phyloP scores from a whole-genome alignment of 441 rosid genomes.

The Bocquillonia castaneifolia region DNA sequence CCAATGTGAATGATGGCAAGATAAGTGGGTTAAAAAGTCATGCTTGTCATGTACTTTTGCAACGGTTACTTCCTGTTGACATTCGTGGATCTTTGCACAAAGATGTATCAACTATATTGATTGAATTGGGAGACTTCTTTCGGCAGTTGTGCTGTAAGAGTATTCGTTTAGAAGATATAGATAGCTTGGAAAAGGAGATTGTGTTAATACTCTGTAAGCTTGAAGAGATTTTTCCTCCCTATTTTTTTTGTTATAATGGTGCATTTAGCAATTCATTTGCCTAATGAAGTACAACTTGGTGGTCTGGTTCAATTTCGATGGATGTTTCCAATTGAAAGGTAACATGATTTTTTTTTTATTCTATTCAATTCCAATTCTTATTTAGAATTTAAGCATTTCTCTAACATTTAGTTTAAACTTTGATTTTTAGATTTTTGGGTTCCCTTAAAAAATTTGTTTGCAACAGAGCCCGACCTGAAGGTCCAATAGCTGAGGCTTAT shows the following conservation, averaged over 20 bases:
- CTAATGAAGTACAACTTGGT: background rate
- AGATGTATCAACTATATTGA: background rate
- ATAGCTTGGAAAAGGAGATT: background rate
- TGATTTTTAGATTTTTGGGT: background rate
- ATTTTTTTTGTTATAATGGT: conserved; percentile 9
- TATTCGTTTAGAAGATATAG: background rate
- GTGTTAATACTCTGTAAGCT: background rate
- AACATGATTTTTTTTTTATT: too few species aligned
- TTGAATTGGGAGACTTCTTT: background rate
- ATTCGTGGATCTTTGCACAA: background rate
- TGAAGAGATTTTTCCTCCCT: background rate
- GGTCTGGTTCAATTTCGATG: background rate
- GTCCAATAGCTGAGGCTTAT: background rate
- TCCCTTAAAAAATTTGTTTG: background rate
- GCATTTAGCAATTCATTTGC: conserved; percentile 4
- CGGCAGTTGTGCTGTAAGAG: too few species aligned
- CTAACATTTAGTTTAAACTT: background rate
- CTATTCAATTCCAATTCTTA: background rate
- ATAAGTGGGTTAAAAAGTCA: conserved; percentile 3
- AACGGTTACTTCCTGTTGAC: background rate
- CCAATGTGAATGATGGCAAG: background rate
- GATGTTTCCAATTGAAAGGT: conserved; percentile 15
- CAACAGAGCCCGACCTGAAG: background rate
- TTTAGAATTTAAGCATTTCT: too few species aligned
- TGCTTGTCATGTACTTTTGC: background rate